Percentiles rank a stretch among this genome's conserved stretches.
Conservation (phyloP, 164 flowering plant species). For the Brasenia schreberi region DNA sequence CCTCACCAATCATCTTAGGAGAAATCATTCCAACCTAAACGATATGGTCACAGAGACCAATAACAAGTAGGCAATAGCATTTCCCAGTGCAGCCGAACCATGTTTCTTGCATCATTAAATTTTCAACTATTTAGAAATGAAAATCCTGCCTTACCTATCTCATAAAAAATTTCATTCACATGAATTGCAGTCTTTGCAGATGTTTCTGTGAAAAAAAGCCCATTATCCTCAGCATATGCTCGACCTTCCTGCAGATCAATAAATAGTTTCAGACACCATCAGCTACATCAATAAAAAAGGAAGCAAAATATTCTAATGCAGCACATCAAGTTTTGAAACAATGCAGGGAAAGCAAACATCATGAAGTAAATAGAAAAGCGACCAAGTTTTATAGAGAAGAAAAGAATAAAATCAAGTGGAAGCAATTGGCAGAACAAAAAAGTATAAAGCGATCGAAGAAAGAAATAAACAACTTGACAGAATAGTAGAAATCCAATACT, state of each 20-base stretch:
- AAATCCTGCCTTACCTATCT: constrained; percentile 38
- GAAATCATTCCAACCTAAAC: too few species aligned
- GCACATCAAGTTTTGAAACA: too few species aligned
- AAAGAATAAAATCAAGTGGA: too few species aligned
- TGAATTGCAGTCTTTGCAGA: constrained; percentile 76
- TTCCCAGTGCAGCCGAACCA: too few species aligned
- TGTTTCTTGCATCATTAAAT: too few species aligned
- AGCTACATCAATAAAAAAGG: constrained; percentile 2
- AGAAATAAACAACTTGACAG: too few species aligned
- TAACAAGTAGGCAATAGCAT: neutral
- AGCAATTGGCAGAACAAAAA: too few species aligned
- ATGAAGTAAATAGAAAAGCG: too few species aligned
- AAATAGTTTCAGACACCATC: neutral
- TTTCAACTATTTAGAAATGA: neutral
- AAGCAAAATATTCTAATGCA: neutral
- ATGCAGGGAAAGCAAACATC: too few species aligned
- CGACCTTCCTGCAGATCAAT: constrained; percentile 52
- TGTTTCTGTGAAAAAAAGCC: constrained; percentile 80
- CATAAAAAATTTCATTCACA: constrained; percentile 72
- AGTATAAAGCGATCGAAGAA: too few species aligned
- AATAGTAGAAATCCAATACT: too few species aligned
- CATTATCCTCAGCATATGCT: constrained; percentile 67
- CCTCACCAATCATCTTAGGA: neutral
- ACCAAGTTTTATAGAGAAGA: too few species aligned
- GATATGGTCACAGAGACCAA: neutral